Evolutionary conservation across 352 stramenopile species (phyloP), one percentile per base, ranked within the genome.

Genomic region (Pythium phragmitis): DNA sequence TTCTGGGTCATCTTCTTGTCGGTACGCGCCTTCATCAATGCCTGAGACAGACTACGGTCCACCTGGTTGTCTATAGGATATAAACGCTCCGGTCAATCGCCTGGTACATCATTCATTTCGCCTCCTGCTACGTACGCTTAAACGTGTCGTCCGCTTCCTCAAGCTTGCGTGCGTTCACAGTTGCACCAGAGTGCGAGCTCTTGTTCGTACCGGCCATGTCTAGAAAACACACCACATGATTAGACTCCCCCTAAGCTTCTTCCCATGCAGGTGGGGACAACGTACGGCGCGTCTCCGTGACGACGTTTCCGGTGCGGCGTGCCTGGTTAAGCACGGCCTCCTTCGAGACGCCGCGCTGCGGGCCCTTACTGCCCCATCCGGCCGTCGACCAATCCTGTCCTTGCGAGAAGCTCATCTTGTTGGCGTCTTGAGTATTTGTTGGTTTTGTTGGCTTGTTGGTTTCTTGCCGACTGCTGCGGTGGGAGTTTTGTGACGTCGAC

Each of bases 1-100:
- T 99, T 99, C 85, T 99, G 97, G 23, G 96, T 98, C 91, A 99
- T 97, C 80, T 99, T 98, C 79, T 99, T 99, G 16, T 91, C 96
- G 60, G 86, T 95, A 16, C 97, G 92, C 21, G 96, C 97, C 76
- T 99, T 96, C 78, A 96, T 91, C 26, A 99, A 91, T 16, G 95
- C 91, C 75, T 99, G 83, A 46, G 87, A 92, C 21, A 97, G 72
- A 36, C 75, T 92, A 60, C 84, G 85, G 71, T 97, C 88, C 49
- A 96, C 89, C 2, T 76, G 80, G 23, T 91, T 82, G 57, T 89
- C 72, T 80, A 54, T 28, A 67, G 12, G 5, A 52, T 36, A 17
- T 33, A 57, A 39, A 39, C 34, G 11, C 7, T 9, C 11, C 34
- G 7, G 34, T 39, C 34, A 39, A 39, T 39, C 34, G 1, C 34